A percentile compares a stretch with the other conserved stretches of the same genome.
Evolutionary conservation across 495 filamentous ascomycete genomes (phyloP).

Genomic region (Xylona heveae): DNA sequence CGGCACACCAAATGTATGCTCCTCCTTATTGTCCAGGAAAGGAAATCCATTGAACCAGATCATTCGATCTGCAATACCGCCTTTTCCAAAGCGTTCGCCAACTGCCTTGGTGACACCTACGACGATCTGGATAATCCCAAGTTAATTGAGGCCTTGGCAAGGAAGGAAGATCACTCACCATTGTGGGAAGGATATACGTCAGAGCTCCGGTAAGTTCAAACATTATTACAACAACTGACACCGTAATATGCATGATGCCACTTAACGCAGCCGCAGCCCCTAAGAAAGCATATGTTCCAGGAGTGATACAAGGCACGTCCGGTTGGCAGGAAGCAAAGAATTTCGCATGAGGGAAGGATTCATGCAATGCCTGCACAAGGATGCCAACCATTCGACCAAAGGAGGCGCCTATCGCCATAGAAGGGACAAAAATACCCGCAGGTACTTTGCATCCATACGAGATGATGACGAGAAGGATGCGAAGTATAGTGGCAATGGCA

Average conservation of each 20-base stretch:
- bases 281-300: slow-evolving; percentile 7
- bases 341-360: slow-evolving; percentile 3
- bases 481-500: slow-evolving; percentile 55
- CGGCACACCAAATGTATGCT: slow-evolving; percentile 89
- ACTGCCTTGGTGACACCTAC: slow-evolving; percentile 94
- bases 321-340: slow-evolving; percentile 8
- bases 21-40: slow-evolving; percentile 95
- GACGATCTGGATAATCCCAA: slow-evolving; percentile 40
- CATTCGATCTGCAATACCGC: slow-evolving; percentile 94
- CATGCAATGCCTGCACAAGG: slow-evolving; percentile 7
- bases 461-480: slow-evolving; percentile 76
- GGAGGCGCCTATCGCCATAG: slow-evolving; percentile 89
- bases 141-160: slow-evolving; percentile 33
- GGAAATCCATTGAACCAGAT: slow-evolving; percentile 99
- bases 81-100: slow-evolving; percentile 76
- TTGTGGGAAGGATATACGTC: slow-evolving; percentile 7
- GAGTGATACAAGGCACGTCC: slow-evolving; percentile 7
- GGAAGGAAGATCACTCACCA: slow-evolving; percentile 12
- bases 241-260: slow-evolving; percentile 8
- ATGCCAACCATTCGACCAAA: slow-evolving; percentile 42
- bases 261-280: slow-evolving; percentile 6
- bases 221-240: slow-evolving; percentile 8
- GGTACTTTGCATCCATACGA: slow-evolving; percentile 97
- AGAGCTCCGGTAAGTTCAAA: slow-evolving; percentile 7
- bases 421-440: slow-evolving; percentile 91